Percentiles rank a stretch among this genome's conserved stretches.
These are phyloP conservation scores for Symbiodinium natans DNA, from an alignment of 73 alveolate genomes.

Conservation along the genomic window DNA sequence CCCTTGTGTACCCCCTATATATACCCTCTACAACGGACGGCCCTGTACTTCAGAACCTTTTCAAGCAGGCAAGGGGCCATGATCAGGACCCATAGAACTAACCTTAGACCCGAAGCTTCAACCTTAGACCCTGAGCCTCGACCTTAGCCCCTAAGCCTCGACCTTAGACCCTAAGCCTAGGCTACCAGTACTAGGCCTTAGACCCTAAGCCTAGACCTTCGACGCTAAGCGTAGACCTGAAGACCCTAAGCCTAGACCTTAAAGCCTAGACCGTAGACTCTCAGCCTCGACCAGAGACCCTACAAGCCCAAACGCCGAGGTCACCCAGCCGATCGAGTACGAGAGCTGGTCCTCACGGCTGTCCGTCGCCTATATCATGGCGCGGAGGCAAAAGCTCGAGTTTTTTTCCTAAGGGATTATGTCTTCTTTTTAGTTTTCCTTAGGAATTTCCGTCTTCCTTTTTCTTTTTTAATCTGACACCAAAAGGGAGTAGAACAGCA, in stretches of 20 bases:
- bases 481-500: no score
- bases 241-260: not conserved
- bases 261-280: not conserved
- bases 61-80: no score
- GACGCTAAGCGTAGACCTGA: no score
- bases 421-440: not conserved
- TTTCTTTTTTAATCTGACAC: no score
- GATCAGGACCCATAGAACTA: no score
- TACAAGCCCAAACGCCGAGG: not conserved
- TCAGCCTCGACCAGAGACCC: not conserved
- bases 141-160: not conserved
- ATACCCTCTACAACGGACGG: no score
- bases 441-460: no score
- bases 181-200: no score
- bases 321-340: not conserved
- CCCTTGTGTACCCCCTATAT: no score
- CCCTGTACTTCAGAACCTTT: no score
- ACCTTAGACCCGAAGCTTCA: no score
- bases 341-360: constrained; percentile 26
- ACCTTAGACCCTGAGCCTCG: not conserved
- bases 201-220: no score
- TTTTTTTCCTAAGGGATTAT: not conserved
- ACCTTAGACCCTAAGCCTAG: not conserved
- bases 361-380: constrained; percentile 64
- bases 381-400: constrained; percentile 3